Evolutionary conservation across 2,329 filamentous ascomycete genomes (phyloP), one percentile per base, ranked within the genome.

Genomic region (Elsinoe necatrix): DNA sequence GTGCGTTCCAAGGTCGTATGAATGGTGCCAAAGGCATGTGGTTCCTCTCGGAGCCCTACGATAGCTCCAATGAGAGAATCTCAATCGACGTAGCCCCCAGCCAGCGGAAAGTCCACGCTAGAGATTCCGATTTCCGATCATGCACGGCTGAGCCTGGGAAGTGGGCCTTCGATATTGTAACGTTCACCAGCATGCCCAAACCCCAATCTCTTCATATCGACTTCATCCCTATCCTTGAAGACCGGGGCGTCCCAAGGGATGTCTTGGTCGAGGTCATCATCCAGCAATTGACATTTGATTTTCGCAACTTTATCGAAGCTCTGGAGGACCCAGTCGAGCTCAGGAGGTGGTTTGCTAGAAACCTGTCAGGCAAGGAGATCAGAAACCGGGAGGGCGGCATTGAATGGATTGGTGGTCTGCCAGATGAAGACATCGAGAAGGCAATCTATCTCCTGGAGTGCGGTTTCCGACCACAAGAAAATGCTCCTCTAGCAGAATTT

Each of bases 1-100:
- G 80, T 31, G 83, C 78, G 0, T 83, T 85, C 45, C 87, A 92
- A 67, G 86, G 75, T 1, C 79, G 88, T 0, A 79, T 91, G 34
- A 85, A 82, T 8, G 81, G 84, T 16, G 85, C 85, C 0, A 92
- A 92, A 67, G 88, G 87, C 0, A 75, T 91, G 61, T 91, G 86
- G 87, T 76, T 85, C 47, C 68, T 85, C 4, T 82, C 85, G 61
- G 72, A 75, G 0, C 67, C 72, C 2, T 64, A 72, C 0, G 75
- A 79, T 23, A 68, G 68, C 0, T 70, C 70, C 0, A 70, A 76
- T 1, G 63, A 69, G 20, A 66, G 67, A 1, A 67, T 73, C 8
- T 87, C 84, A 85, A 86, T 90, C 41, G 77, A 84, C 56, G 80
- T 85, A 14, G 75, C 72, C 0, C 68, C 77, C 0, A 89, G 84